Base-by-base conservation (phyloP, 2,329 filamentous ascomycete genomes). In the Pseudogymnoascus sp. region DNA sequence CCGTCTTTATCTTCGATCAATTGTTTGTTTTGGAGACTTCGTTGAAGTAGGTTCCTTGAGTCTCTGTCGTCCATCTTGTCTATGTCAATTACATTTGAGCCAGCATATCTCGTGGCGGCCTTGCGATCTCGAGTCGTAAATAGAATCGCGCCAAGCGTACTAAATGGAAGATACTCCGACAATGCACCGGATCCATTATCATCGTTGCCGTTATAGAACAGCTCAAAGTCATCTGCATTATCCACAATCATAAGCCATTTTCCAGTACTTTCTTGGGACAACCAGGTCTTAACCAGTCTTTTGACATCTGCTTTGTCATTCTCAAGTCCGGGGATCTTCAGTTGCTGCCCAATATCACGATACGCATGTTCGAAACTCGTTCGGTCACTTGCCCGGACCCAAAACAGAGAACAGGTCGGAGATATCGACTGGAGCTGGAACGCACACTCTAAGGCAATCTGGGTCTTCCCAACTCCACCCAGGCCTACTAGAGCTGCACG, bases 221-320 rank as follows among this genome's bases (percentile, higher is more conserved):
- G 62, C 1, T 73, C 63, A 4, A 60, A 59, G 63, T 81, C 75
- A 62, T 81, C 77, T 12, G 75, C 76, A 60, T 79, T 81, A 62
- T 81, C 78, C n/a, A 81, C 60, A 40, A 81, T 69, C 42, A 81
- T 62, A 1, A 81, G 69, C 78, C 77, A 81, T 1, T 64, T 64
- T 1, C 72, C 70, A 1, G 53, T 64, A n/a, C 37, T 63, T 16
- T 70, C 67, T 23, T 64, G 36, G 25, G 25, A 60, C 36, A 68
- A 36, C 21, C 28, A 12, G 31, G 34, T 40, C 31, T 64, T 62
- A 6, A 68, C 61, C 36, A 68, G 36, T 38, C n/a, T 40, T 59
- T 65, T 66, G 16, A 68, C 25, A 56, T 68, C 64, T 63, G 65
- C 65, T 37, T 67, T 65, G 8, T 61, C 53, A 28, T 66, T 59